Conservation (phyloP, 441 rosid species). For the Croton setiger region DNA sequence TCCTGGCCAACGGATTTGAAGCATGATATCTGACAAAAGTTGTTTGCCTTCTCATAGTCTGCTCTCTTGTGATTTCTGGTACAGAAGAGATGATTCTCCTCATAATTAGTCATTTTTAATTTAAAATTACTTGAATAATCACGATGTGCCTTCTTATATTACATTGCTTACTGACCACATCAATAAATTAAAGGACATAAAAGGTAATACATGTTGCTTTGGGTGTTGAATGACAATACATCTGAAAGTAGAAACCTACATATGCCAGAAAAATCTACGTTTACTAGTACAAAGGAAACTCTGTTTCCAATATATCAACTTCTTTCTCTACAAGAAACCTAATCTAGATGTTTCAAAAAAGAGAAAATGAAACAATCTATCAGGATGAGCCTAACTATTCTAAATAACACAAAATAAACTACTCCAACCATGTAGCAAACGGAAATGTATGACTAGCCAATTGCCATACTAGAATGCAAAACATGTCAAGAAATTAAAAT, state of each 20-base stretch:
- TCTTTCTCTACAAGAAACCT: background rate
- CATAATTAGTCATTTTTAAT: background rate
- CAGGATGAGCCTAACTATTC: too few relatives aligned
- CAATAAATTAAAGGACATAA: background rate
- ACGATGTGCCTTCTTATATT: background rate
- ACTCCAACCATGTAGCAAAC: too few relatives aligned
- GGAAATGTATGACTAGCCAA: background rate
- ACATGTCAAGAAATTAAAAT: background rate
- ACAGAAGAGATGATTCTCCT: conserved; percentile 11
- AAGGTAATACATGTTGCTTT: background rate
- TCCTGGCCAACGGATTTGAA: conserved; percentile 52
- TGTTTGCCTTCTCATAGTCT: conserved; percentile 63
- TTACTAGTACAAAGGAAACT: background rate
- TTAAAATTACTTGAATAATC: background rate
- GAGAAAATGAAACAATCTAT: too few relatives aligned
- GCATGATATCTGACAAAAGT: conserved; percentile 64
- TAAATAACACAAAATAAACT: too few relatives aligned
- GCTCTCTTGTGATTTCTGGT: conserved; percentile 53
- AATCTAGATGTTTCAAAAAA: background rate
- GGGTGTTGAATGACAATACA: background rate
- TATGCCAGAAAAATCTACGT: background rate
- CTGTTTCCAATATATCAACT: background rate
- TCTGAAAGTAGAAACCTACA: too few relatives aligned
- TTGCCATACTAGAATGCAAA: background rate
- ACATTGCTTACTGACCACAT: background rate